Base-by-base conservation (phyloP, 768 basidiomycete genomes). In the Trametes villosa region DNA sequence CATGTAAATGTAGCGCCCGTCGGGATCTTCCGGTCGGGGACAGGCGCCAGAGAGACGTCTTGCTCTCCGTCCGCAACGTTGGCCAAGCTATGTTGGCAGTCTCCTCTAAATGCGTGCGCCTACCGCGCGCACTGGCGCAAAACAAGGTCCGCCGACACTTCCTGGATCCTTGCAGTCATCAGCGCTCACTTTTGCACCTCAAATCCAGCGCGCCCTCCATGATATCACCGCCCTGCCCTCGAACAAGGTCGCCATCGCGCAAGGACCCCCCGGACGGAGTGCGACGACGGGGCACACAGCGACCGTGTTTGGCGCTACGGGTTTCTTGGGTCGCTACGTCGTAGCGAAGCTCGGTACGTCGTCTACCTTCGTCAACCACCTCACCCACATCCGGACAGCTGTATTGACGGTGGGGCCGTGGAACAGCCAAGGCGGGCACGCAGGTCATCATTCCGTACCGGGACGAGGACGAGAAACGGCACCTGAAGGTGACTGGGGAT, bases 301-400 rank as follows among this genome's bases (percentile, higher is more conserved):
- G 41, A 99, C 97, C 17, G 96, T 98, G 50, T 98, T 99, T 81
- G 97, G 97, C 24, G 91, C 89, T 72, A 97, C 96, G 4, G 93
- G 96, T 6, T 98, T 98, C 74, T 78, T 99, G 59, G 97, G 96
- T 45, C 81, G 95, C 71, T 98, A 98, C 75, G 80, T 98, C 44
- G 92, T 98, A 40, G 85, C 90, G 31, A 98, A 98, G 79, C 85
- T 99, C 13, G 95, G 94, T 94, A 70, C 66, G 86, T 72, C 38
- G n/a, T n/a, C n/a, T n/a, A n/a, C n/a, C 13, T 53, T 26, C 24
- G 20, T 11, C 36, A 13, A 45, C 38, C 27, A 18, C 34, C 36
- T 44, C 22, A 27, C n/a, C 20, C 38, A 31, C 44, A 26, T 31
- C 29, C 30, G 56, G 53, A 26, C 44, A 2, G 49, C 30, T 5